Evolutionary conservation across 306 rosid genomes (phyloP), one percentile per base, ranked within the genome.

Genomic region (Lathyrus oleraceus): DNA sequence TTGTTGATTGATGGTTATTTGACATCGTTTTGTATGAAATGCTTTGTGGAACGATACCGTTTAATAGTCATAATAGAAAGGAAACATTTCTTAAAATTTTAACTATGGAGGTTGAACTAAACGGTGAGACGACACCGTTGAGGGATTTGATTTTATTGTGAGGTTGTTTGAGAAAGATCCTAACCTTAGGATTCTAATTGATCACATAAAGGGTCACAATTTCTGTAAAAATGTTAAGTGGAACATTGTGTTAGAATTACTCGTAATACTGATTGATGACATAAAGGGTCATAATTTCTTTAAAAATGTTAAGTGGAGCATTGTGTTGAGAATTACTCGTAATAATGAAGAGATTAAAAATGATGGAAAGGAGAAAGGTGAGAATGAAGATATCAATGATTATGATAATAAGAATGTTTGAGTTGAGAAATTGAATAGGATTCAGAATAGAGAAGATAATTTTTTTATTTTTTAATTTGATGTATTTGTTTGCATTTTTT

Each of bases 1-100:
- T 84, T 2, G 98, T 88, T 8, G 98, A 94, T 78, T 94, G 98
- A 97, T 94, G 98, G 98, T 87, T 97, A 1, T 71, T 81, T 5
- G 98, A 97, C 1, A 71, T 88, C 0, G 68, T 94, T 23, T 82
- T 94, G 5, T 84, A 94, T 56, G 98, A 90, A 74, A 74, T 94
- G 90, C 17, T 85, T 2, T 90, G 87, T 8, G 98, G 97, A 0
- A 43, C 27, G 79, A 90, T 95, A 30, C 96, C 98, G 74, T 94
- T 90, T 61, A 59, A 61, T 17, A 91, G 98, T 0, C 14, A 59
- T 0, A 88, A 88, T 47, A 76, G 96, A 42, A 94, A 88, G 10
- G 98, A 90, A 25, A 87, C 98, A 0, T 94, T 94, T 54, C 79
- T 80, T 11, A 73, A 85, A 69, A 88, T 88, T 35, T 48, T 90